Conservation (phyloP, 73 alveolate genomes). For the Tetrahymena borealis region DNA sequence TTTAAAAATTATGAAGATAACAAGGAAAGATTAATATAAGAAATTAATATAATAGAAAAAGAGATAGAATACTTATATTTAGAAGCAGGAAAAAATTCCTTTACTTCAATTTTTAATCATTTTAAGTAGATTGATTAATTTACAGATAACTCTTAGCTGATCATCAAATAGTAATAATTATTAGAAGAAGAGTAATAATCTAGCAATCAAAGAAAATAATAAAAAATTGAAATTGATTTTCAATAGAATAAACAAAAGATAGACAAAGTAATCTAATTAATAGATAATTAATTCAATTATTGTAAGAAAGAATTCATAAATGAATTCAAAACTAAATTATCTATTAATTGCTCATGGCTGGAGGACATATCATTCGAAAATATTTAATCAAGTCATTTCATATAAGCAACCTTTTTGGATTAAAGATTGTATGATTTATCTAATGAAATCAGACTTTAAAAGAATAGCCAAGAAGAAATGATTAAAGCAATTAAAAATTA, state of each 20-base stretch:
- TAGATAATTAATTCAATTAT: not conserved
- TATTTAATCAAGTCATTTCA: not conserved
- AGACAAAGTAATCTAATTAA: not conserved
- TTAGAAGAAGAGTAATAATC: not conserved
- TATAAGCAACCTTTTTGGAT: not conserved
- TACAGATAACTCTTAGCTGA: not conserved
- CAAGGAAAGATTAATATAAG: not conserved
- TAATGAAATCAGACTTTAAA: no score
- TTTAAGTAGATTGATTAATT: not conserved
- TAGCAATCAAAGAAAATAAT: not conserved
- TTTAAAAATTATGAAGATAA: not conserved
- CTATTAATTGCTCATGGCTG: not conserved
- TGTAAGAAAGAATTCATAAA: not conserved
- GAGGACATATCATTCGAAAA: not conserved
- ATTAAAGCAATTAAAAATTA: no score
- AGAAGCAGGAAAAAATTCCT: not conserved
- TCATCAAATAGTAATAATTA: not conserved
- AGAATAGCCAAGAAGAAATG: no score
- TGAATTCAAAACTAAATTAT: no score
- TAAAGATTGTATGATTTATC: not conserved
- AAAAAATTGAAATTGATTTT: not conserved
- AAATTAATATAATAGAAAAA: no score
- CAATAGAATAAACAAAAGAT: no score
- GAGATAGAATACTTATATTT: not conserved
- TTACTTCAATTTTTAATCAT: not conserved